phyloP scores from a whole-genome alignment of 1,139 yeast genomes.

The Scheffersomyces quercinus region DNA sequence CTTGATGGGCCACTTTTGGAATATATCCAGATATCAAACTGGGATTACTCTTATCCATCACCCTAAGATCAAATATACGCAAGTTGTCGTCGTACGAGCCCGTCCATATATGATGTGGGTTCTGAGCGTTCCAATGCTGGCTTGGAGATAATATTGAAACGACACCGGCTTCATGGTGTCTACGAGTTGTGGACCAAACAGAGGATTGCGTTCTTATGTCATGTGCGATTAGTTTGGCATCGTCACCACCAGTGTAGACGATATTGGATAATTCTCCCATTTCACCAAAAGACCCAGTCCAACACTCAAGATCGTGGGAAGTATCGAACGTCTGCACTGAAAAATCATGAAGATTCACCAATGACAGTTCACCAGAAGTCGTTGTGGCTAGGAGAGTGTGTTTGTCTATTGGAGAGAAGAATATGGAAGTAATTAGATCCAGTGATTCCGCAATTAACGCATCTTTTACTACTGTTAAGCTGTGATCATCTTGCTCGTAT shows the following conservation, averaged over 20 bases:
- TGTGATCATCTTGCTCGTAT: conserved; percentile 16
- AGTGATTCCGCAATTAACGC: conserved; percentile 40
- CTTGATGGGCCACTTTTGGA: conserved; percentile 44
- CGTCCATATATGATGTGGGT: conserved; percentile 68
- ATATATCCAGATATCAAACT: conserved; percentile 45
- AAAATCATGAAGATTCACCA: conserved; percentile 26
- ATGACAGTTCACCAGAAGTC: conserved; percentile 56
- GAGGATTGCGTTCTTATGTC: conserved; percentile 53
- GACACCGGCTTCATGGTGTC: conserved; percentile 84
- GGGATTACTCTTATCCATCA: conserved; percentile 40
- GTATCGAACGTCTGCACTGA: conserved; percentile 18
- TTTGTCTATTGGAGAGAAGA: conserved; percentile 49
- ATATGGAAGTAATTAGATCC: conserved; percentile 64
- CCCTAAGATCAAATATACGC: conserved; percentile 68
- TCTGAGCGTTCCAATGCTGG: conserved; percentile 37
- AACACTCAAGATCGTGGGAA: conserved; percentile 74
- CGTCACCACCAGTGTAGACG: conserved; percentile 91
- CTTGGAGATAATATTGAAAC: conserved; percentile 66
- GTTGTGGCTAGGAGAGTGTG: conserved; percentile 49
- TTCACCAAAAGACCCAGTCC: conserved; percentile 82
- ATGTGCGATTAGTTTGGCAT: conserved; percentile 71
- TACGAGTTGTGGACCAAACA: conserved; percentile 56
- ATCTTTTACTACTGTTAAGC: conserved; percentile 7
- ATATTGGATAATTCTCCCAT: conserved; percentile 53
- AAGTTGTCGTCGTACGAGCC: conserved; percentile 91